Base-by-base conservation (phyloP, 2,329 filamentous ascomycete genomes). In the Apiospora sp. region DNA sequence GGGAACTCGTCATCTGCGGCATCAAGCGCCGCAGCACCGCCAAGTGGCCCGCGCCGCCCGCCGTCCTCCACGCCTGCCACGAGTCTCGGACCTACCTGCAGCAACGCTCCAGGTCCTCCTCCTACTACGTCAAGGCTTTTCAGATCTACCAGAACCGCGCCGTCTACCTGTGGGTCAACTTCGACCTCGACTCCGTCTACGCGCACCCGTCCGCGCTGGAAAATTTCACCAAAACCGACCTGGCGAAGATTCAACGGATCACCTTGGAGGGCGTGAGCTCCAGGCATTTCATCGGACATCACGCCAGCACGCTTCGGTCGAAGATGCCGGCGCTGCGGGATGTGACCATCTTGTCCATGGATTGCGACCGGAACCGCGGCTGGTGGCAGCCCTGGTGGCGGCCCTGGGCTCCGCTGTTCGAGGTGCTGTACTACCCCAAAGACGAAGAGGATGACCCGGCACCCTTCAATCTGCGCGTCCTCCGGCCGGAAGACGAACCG, bases 221-320 rank as follows among this genome's bases (percentile, higher is more conserved):
- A 12, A 8, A 8, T 4, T 2, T 46, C 22, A 12, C 96, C 49
- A 4, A 54, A 12, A 5, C 14, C 4, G 24, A 54, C 4, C 30
- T 37, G 27, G 16, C 54, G 54, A 30, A 16, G 34, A 64, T 41
- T 34, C 58, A 41, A 34, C 34, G 34, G 16, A 8, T 64, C 10
- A 19, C 7, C 58, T 4, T 41, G 8, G 30, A n/a, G 0, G 19
- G 34, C 19, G 34, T n/a, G 22, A 24, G 4, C 10, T 8, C 34
- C 34, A 3, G 3, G 3, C 4, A 2, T 10, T 64, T 64, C 30
- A 1, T 12, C 16, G 2, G 3, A 1, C 6, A 12, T 22, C 1
- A 24, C 19, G n/a, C 19, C 34, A 1, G 14, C 34, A 10, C 8
- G 10, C 10, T 64, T 12, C 8, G 34, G 10, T 12, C 22, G 19